Evolutionary conservation across 768 basidiomycete species (phyloP).

Genomic region (Suillus paluster): DNA sequence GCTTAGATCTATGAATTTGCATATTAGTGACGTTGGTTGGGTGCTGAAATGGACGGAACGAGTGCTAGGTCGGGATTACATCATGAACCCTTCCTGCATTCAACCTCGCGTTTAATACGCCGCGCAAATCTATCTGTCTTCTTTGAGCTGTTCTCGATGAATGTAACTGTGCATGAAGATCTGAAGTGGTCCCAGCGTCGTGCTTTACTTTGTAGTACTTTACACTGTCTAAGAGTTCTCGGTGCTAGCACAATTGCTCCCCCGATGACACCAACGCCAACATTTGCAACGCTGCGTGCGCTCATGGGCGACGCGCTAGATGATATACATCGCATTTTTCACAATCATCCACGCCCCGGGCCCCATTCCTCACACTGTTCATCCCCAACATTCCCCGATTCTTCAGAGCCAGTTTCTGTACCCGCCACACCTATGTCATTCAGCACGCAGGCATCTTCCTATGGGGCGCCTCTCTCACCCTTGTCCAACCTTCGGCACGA

Average conservation of each 20-base stretch:
- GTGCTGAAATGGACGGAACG: no score
- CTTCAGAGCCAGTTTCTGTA: slow-evolving; percentile 35
- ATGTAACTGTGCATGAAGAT: no score
- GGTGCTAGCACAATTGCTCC: not conserved
- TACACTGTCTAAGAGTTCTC: not conserved
- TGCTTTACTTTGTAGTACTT: not conserved
- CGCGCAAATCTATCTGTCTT: no score
- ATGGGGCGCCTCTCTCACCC: slow-evolving; percentile 5
- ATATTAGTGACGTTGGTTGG: not conserved
- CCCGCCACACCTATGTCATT: slow-evolving; percentile 39
- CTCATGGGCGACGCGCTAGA: slow-evolving; percentile 67
- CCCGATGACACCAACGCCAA: slow-evolving; percentile 45
- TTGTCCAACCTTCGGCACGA: slow-evolving; percentile 32
- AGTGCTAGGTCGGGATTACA: not conserved
- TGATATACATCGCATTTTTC: slow-evolving; percentile 53
- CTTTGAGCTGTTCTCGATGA: no score
- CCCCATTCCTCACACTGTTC: slow-evolving; percentile 19
- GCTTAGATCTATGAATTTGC: not conserved
- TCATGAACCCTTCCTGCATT: slow-evolving; percentile 53
- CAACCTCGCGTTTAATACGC: slow-evolving; percentile 67
- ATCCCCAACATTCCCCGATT: slow-evolving; percentile 25
- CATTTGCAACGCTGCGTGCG: slow-evolving; percentile 65
- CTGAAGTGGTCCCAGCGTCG: no score
- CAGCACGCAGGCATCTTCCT: slow-evolving; percentile 10
- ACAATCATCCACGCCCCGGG: slow-evolving; percentile 21